These are phyloP conservation scores for Acacia confusa DNA, from an alignment of 306 rosid species.

Conservation along the genomic window DNA sequence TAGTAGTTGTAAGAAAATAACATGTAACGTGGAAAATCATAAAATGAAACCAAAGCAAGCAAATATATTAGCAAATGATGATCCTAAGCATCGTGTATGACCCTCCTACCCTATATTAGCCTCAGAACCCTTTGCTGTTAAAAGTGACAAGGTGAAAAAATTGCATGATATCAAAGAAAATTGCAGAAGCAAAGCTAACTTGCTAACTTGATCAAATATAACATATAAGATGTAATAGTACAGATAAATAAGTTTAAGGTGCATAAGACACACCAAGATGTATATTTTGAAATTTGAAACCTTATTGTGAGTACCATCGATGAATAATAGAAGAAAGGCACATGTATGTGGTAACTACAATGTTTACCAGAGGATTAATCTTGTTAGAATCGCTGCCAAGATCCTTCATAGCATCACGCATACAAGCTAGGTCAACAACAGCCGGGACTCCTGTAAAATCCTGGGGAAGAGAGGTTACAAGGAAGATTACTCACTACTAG, in stretches of 20 bases:
- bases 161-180: not conserved
- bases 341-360: slow-evolving; percentile 16
- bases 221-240: not conserved
- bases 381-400: slow-evolving; percentile 96
- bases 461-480: slow-evolving; percentile 39
- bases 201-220: not conserved
- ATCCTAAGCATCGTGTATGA: not conserved
- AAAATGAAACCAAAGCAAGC: not conserved
- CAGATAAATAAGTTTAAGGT: not conserved
- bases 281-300: slow-evolving; percentile 6
- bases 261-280: not conserved
- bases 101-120: not conserved
- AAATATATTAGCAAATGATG: slow-evolving; percentile 1
- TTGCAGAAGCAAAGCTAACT: not conserved
- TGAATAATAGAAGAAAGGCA: not conserved
- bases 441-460: slow-evolving; percentile 99
- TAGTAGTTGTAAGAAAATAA: slow-evolving; percentile 27
- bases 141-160: not conserved
- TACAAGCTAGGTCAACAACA: slow-evolving; percentile 95
- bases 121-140: not conserved
- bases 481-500: not conserved
- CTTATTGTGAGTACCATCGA: not conserved
- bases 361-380: slow-evolving; percentile 87
- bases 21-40: not conserved
- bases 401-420: slow-evolving; percentile 99